Conservation (phyloP, 2,329 filamentous ascomycete genomes). For the Parastagonospora avenae region DNA sequence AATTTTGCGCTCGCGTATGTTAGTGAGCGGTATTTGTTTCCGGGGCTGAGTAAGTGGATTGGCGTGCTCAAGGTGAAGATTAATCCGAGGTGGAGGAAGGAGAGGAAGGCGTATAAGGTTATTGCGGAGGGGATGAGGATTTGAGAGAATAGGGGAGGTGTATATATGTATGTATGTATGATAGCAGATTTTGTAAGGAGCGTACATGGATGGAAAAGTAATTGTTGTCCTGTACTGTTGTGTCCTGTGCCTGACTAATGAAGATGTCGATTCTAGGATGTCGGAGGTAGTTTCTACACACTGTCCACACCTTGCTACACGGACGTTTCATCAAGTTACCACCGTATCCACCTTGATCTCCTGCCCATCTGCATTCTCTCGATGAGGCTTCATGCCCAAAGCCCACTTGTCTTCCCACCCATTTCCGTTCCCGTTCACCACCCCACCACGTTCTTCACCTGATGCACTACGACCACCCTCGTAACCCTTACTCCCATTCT, state of each 20-base stretch:
- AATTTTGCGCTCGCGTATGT: slow-evolving; percentile 74
- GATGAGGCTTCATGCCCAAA: slow-evolving; percentile 5
- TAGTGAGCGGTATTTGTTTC: slow-evolving; percentile 74
- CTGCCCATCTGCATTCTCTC: not conserved
- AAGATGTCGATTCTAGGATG: too few species aligned
- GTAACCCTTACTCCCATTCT: slow-evolving; percentile 1
- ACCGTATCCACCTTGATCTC: slow-evolving; percentile 1
- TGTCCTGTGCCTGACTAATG: too few species aligned
- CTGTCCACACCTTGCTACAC: too few species aligned
- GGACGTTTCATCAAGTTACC: not conserved
- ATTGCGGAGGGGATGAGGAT: slow-evolving; percentile 54
- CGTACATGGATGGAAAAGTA: too few species aligned
- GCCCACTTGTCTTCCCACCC: slow-evolving; percentile 23
- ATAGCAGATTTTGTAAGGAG: not conserved
- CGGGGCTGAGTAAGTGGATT: slow-evolving; percentile 68
- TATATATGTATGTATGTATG: not conserved
- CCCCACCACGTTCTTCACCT: not conserved
- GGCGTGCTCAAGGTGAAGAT: slow-evolving; percentile 64
- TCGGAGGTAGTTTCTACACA: too few species aligned
- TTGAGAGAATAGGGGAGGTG: slow-evolving; percentile 2
- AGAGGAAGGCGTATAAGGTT: slow-evolving; percentile 86
- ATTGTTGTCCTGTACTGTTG: too few species aligned
- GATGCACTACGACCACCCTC: slow-evolving; percentile 3
- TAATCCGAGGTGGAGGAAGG: slow-evolving; percentile 64
- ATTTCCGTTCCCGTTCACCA: slow-evolving; percentile 8